Conservation (phyloP, 2,329 filamentous ascomycete species). For the Ophiostoma populinum region DNA sequence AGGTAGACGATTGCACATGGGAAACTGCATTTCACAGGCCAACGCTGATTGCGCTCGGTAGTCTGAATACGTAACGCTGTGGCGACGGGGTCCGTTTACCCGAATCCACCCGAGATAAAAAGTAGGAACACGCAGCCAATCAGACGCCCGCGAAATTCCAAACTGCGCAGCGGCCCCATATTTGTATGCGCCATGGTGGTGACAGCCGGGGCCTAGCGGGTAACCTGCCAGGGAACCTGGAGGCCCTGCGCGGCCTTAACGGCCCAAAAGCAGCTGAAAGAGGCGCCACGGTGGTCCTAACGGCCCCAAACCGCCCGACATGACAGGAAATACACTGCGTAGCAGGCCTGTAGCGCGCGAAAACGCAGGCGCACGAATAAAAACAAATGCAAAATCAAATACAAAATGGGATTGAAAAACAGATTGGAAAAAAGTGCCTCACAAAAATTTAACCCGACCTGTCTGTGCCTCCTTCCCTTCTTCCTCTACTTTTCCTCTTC, state of each 20-base stretch:
- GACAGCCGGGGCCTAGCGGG: conserved; percentile 3
- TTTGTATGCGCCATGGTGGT: conserved; percentile 2
- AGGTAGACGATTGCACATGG: no score
- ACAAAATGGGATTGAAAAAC: not conserved
- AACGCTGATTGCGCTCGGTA: no score
- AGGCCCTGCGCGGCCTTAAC: no score
- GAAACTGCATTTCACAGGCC: no score
- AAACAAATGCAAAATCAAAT: not conserved
- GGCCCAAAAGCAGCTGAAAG: no score
- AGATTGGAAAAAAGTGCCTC: conserved; percentile 8
- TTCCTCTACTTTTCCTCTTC: conserved; percentile 1
- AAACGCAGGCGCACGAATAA: not conserved
- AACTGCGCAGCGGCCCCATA: conserved; percentile 1
- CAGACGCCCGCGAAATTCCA: not conserved
- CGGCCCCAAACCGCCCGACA: not conserved
- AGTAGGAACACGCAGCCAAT: conserved; percentile 1
- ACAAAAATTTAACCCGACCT: not conserved
- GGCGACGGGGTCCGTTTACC: conserved; percentile 6
- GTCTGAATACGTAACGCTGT: no score
- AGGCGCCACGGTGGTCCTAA: no score
- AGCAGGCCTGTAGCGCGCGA: not conserved
- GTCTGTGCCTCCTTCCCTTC: not conserved
- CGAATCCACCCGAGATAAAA: conserved; percentile 13
- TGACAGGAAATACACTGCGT: not conserved
- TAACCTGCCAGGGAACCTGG: no score